Evolutionary conservation across 2,329 filamentous ascomycete genomes (phyloP).

Genomic region (Aspergillus neotritici): DNA sequence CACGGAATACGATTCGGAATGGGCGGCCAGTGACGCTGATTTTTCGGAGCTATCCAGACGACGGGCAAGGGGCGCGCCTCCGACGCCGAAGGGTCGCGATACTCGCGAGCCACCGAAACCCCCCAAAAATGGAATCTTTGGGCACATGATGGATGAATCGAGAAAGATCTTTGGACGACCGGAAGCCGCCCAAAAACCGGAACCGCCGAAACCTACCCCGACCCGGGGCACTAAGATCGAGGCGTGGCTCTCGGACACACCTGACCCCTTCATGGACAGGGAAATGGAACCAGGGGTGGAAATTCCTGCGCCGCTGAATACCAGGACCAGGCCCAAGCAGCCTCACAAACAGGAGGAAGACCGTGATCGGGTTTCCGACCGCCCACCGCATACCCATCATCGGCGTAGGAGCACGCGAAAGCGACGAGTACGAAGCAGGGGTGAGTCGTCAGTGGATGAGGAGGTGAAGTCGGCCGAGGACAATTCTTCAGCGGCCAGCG

Average conservation of each 20-base stretch:
- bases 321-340: conserved; percentile 34
- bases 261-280: conserved; percentile 50
- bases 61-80: conserved; percentile 26
- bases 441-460: conserved; percentile 12
- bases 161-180: conserved; percentile 37
- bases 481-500: conserved; percentile 6
- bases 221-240: conserved; percentile 51
- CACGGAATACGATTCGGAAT: conserved; percentile 29
- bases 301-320: conserved; percentile 38
- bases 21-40: conserved; percentile 35
- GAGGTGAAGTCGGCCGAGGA: conserved; percentile 12
- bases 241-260: conserved; percentile 55
- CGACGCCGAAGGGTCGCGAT: conserved; percentile 14
- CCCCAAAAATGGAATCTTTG: conserved; percentile 39
- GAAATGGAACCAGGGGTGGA: conserved; percentile 29
- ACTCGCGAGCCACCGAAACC: conserved; percentile 20
- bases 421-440: conserved; percentile 17
- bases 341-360: conserved; percentile 20
- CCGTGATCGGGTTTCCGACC: conserved; percentile 14
- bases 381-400: conserved; percentile 21
- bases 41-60: conserved; percentile 36
- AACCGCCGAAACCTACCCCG: conserved; percentile 35
- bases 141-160: conserved; percentile 41
- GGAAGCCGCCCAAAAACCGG: conserved; percentile 24
- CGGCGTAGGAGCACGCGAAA: conserved; percentile 21